Conservation (phyloP, 345 rosid species). For the Pistacia integerrima region DNA sequence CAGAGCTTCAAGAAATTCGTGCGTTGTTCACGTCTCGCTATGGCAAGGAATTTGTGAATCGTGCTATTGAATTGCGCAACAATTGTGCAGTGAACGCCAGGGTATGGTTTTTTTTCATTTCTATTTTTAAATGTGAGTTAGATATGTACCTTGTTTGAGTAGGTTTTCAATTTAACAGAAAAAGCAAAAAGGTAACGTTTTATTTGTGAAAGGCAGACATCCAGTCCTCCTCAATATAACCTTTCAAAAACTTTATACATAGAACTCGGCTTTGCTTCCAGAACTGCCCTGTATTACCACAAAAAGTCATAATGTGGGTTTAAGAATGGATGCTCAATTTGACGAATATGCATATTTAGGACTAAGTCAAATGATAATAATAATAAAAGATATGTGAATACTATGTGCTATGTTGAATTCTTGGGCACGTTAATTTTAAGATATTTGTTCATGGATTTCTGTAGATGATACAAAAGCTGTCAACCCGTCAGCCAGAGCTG, state of each 20-base stretch:
- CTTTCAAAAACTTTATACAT: not conserved
- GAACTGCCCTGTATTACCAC: no score
- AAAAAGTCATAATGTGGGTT: not conserved
- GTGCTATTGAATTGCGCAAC: slow-evolving; percentile 75
- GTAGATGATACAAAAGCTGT: slow-evolving; percentile 62
- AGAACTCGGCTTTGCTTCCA: no score
- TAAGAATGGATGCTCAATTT: no score
- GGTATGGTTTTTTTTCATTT: slow-evolving; percentile 30
- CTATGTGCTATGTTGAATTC: not conserved
- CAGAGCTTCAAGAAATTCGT: slow-evolving; percentile 90
- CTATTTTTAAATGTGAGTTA: no score
- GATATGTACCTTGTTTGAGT: not conserved
- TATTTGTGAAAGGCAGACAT: not conserved
- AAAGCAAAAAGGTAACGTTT: not conserved
- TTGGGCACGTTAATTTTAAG: not conserved
- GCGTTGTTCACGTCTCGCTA: slow-evolving; percentile 56
- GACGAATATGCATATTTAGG: not conserved
- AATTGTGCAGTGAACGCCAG: slow-evolving; percentile 65
- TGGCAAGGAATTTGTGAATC: slow-evolving; percentile 77
- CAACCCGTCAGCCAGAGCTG: slow-evolving; percentile 55
- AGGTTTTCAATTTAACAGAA: not conserved
- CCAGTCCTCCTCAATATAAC: not conserved
- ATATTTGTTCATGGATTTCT: slow-evolving; percentile 5
- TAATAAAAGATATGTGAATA: not conserved
- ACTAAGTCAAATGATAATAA: not conserved